A percentile compares a stretch with the other conserved stretches of the same genome.
phyloP scores from a whole-genome alignment of 805 yeast species.

The Torulaspora maleeae region DNA sequence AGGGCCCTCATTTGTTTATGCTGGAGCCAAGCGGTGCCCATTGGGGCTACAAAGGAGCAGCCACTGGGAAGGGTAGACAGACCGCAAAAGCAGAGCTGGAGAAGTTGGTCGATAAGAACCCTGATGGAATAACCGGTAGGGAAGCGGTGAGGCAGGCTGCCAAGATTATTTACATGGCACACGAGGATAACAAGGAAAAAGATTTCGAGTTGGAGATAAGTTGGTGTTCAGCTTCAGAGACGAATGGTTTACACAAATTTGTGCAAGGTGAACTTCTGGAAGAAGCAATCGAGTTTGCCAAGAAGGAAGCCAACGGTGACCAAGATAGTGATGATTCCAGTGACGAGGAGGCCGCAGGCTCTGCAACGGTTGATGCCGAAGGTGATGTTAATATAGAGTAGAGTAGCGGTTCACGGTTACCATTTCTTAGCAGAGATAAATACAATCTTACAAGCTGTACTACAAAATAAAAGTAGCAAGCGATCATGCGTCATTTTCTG shows the following conservation, averaged over 20 bases:
- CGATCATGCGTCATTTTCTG: conserved; percentile 4
- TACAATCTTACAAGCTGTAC: conserved; percentile 1
- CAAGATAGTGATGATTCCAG: conserved; percentile 26
- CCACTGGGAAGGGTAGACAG: conserved; percentile 97
- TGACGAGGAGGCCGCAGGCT: conserved; percentile 18
- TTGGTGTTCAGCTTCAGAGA: conserved; percentile 76
- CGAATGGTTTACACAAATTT: conserved; percentile 71
- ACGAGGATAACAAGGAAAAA: conserved; percentile 96
- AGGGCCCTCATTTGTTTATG: conserved; percentile 92
- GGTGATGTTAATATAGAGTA: conserved; percentile 24
- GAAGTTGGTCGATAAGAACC: conserved; percentile 48
- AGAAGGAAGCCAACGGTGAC: conserved; percentile 56
- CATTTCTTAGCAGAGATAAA: conserved; percentile 4
- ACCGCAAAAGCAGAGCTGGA: conserved; percentile 96
- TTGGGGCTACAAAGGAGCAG: conserved; percentile 98
- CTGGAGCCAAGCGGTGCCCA: conserved; percentile 94
- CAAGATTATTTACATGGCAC: conserved; percentile 85
- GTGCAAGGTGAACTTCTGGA: conserved; percentile 75
- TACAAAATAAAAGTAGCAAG: conserved; percentile 4
- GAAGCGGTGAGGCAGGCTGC: conserved; percentile 95
- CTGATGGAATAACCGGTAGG: conserved; percentile 55
- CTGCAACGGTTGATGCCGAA: conserved; percentile 18
- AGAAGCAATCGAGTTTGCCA: conserved; percentile 81
- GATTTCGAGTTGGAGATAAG: conserved; percentile 92
- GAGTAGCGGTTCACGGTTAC: background rate